Evolutionary conservation across 2,329 filamentous ascomycete species (phyloP), one percentile per base, ranked within the genome.

Genomic region (Alternaria brassicae): DNA sequence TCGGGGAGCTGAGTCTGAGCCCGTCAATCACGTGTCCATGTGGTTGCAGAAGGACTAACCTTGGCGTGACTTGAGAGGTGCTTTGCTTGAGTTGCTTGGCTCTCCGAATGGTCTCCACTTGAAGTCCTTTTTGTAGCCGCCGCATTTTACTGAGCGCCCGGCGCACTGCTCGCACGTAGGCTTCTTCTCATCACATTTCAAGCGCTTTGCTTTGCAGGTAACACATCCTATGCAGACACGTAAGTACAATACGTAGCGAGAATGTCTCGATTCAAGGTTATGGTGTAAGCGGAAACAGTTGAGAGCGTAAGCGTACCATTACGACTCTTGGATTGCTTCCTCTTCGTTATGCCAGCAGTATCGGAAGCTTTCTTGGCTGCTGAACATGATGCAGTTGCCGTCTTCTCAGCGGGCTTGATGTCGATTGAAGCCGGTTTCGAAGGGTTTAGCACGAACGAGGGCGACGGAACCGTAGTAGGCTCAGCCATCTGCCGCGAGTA

Each of bases 101-200:
- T 91, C 88, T 70, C 89, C 88, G 67, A 90, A 90, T 0, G 88
- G 84, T 52, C 88, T 82, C 89, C 89, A 91, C 81, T 91, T 91
- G 79, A 90, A 91, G 74, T 90, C 87, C 74, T 90, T 91, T 75
- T 87, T 89, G 78, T 91, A 91, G 34, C 89, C 89, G 58, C 88
- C 89, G 72, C 89, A 91, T 3, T 80, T 74, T 21, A 91, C 88
- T 62, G 84, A 87, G 53, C 89, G 82, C 67, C 85, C 86, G 44
- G 86, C 81, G 72, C 89, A 91, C 78, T 91, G 88, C 58, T 86
- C 81, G 69, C 89, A 91, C 21, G 81, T 83, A 0, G 89, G 89
- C 66, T 91, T 90, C 44, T 85, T 86, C 79, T 91, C 89, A 74
- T 91, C 89, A 78, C 89, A 91, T 78, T 91, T 91, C 53, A 91